Percentiles rank a stretch among this genome's conserved stretches.
Conservation (phyloP, 805 yeast species). For the Jamesozyma spencerorum region DNA sequence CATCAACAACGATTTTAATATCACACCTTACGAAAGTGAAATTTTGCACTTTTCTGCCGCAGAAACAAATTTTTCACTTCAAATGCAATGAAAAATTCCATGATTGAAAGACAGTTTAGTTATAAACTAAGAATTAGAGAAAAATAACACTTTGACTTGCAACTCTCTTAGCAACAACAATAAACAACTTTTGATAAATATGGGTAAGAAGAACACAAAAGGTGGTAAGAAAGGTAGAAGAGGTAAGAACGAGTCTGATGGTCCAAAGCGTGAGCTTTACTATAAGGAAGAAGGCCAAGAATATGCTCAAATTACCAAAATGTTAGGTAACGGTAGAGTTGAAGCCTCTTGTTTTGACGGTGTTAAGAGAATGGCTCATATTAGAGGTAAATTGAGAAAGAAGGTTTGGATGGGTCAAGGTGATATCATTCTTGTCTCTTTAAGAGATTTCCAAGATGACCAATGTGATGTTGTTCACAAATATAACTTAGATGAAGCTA, state of each 20-base stretch:
- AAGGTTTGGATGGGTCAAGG: slow-evolving; percentile 99
- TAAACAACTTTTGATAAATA: slow-evolving; percentile 5
- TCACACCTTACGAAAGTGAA: too few species aligned
- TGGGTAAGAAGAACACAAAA: slow-evolving; percentile 36
- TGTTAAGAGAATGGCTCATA: slow-evolving; percentile 87
- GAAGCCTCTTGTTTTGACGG: slow-evolving; percentile 96
- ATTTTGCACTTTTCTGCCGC: too few species aligned
- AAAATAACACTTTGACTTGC: too few species aligned
- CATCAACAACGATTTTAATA: too few species aligned
- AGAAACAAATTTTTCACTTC: too few species aligned
- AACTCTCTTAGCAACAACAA: too few species aligned
- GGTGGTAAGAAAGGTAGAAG: slow-evolving; percentile 92
- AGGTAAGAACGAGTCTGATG: slow-evolving; percentile 91
- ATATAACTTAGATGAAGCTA: slow-evolving; percentile 95
- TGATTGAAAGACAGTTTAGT: too few species aligned
- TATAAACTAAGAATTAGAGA: too few species aligned
- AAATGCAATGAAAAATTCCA: neutral
- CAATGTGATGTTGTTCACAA: slow-evolving; percentile 97
- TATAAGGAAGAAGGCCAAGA: slow-evolving; percentile 95
- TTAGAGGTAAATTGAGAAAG: slow-evolving; percentile 98
- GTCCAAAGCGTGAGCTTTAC: slow-evolving; percentile 89
- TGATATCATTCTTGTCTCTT: slow-evolving; percentile 88
- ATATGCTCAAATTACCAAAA: slow-evolving; percentile 94
- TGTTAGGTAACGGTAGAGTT: slow-evolving; percentile 97
- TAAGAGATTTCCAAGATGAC: slow-evolving; percentile 97